Base-by-base conservation (phyloP, 805 yeast species). In the Candida argentea region DNA sequence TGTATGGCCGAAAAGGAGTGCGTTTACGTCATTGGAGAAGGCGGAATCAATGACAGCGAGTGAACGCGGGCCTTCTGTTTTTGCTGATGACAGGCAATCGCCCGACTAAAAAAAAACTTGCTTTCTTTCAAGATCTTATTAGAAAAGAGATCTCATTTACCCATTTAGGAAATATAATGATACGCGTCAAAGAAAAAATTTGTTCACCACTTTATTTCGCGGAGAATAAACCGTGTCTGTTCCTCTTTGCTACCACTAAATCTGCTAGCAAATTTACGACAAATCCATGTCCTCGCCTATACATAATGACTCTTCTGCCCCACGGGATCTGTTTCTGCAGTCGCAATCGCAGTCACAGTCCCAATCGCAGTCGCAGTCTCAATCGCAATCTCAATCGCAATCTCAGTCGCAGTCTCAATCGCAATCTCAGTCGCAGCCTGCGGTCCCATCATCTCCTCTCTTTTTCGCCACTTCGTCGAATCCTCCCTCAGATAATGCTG, bases 391-490 rank as follows among this genome's bases (percentile, higher is more conserved):
- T 33, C 59, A 49, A 31, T 49, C 47, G 24, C 55, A 51, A 7
- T 44, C 65, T 5, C 56, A 57, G 28, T 49, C 57, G 2, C 55
- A 51, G 30, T 39, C 55, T 16, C 70, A 47, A 48, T 44, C 50
- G 32, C 67, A 46, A 48, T 46, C 40, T 33, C 59, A 49, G 32
- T 49, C 47, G 12, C 55, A 53, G 10, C 46, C 46, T 1, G 43
- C 37, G 5, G 72, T 67, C 21, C 74, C 76, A 4, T 69, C 76
- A 11, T 71, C 77, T 16, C 77, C 77, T 14, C 58, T 72, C 36
- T 69, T 70, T 32, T 61, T 70, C 44, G 67, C 66, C 20, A 59
- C 69, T 16, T 62, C 72, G 27, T 58, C 60, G 24, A 60, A 62
- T 26, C 54, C 57, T 4, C 47, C 51, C 26, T 55, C 63, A 12